Evolutionary conservation across 1,284 basidiomycete species (phyloP), one percentile per base, ranked within the genome.

Genomic region (Puccinia horiana): DNA sequence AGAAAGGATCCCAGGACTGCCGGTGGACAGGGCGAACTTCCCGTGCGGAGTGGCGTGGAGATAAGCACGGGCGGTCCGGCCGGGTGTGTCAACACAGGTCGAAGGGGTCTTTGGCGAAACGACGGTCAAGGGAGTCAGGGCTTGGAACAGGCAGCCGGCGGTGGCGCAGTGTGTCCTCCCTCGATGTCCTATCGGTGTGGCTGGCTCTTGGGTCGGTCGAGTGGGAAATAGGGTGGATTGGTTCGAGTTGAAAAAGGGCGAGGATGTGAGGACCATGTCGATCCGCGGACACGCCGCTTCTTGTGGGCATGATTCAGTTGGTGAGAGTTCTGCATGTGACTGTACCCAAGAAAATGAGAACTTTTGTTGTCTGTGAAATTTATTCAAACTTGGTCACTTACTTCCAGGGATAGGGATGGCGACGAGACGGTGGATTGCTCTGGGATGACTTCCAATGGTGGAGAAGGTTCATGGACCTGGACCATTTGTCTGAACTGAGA

Each of bases 1-100:
- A 26, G 67, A 47, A 23, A 70, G 26, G 47, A 70, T 70, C 11
- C 67, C 67, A 2, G 67, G 67, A 18, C 67, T 70, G 29, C 67
- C 67, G 11, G 67, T 70, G 8, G 67, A n/a, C 67, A 44, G n/a
- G 35, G 37, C 40, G 40, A 70, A 70, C 29, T 70, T 70, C 9
- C 40, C 47, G 2, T 70, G 42, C 6, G 67, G 40, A 4, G 58
- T 63, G 14, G 14, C 14, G 29, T 63, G 58, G 9, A 9, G 20
- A 14, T 20, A 4, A 16, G 49, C 18, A 20, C 8, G 9, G 49
- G 58, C n/a, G 44, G 44, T 44, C 23, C 16, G 54, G 54, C 11
- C 20, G 26, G 23, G 26, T 9, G 29, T 63, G 58, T 63, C 35
- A 8, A 63, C 58, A 37, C 58, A 63, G 11, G 58, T 63, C 32